Conservation (phyloP, 257 asterid genomes). For the Cordia subcordata region DNA sequence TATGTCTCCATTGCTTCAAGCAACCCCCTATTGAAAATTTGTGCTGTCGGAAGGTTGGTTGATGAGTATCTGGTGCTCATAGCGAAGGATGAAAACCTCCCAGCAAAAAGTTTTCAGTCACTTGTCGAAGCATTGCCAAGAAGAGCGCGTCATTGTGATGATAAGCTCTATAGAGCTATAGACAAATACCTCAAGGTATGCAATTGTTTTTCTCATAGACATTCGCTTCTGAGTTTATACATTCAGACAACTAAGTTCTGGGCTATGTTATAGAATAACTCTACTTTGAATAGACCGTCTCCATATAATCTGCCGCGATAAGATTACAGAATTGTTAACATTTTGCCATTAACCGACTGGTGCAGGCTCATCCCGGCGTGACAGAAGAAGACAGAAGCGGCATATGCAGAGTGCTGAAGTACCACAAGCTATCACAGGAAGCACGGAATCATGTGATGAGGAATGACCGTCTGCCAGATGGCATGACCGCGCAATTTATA, state of each 20-base stretch:
- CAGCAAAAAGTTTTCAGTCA: slow-evolving; percentile 18
- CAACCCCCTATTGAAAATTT: slow-evolving; percentile 10
- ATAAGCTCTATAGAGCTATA: slow-evolving; percentile 31
- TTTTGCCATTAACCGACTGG: not conserved
- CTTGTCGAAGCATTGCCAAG: slow-evolving; percentile 24
- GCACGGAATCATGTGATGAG: slow-evolving; percentile 23
- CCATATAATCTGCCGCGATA: too few relatives aligned
- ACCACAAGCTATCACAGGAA: slow-evolving; percentile 25
- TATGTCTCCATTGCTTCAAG: slow-evolving; percentile 13
- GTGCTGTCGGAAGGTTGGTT: slow-evolving; percentile 19
- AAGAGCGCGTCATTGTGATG: slow-evolving; percentile 17
- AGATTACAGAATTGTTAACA: too few relatives aligned
- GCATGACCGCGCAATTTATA: slow-evolving; percentile 16
- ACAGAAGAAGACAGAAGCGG: slow-evolving; percentile 23
- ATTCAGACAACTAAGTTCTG: too few relatives aligned
- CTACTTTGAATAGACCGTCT: too few relatives aligned
- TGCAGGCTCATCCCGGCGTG: slow-evolving; percentile 31
- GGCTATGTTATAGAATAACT: not conserved
- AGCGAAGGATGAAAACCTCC: slow-evolving; percentile 16
- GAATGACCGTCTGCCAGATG: slow-evolving; percentile 22
- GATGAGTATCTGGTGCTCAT: slow-evolving; percentile 25
- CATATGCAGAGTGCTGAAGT: slow-evolving; percentile 23
- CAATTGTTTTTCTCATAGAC: not conserved
- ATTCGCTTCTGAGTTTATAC: too few relatives aligned
- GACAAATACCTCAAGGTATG: slow-evolving; percentile 30